Evolutionary conservation across 176 grass and related monocot species (phyloP), one percentile per base, ranked within the genome.

Genomic region (Bothriochloa decipiens): DNA sequence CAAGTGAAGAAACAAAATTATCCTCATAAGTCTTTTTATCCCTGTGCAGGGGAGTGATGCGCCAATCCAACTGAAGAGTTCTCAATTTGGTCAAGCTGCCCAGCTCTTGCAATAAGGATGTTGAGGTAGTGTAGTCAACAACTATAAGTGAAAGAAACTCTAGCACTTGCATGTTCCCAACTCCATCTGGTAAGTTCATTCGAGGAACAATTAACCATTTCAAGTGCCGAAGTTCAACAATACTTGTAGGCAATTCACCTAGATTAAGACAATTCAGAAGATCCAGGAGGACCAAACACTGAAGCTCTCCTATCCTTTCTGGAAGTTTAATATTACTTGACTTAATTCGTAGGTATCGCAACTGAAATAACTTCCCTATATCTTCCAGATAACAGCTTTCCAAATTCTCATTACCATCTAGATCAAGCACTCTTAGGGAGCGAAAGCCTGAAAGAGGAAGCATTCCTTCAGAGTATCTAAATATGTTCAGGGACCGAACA

Each of bases 401-500:
- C 66, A 91, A 76, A 65, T 88, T 32, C 25, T 76, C 77, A 27
- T 70, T 85, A 5, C 81, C 71, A 58, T 91, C 81, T 12, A 91
- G 42, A 89, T 89, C 78, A 67, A 92, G 79, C n/a, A 92, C 65
- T 70, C 86, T 85, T 18, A 92, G 41, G 1, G 71, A 25, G 0
- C 1, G 10, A 28, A 86, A 89, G 7, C 63, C 16, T 2, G 60
- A 82, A 76, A 88, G 74, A 78, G 70, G 55, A 74, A 40, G 72
- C 57, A 92, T 85, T 73, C 62, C 14, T 69, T 68, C 45, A 46
- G 43, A 61, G 18, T 86, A 83, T 58, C 72, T 55, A 68, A 86
- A 89, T 47, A 85, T 74, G 58, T 52, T 36, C 22, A 92, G 49
- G 11, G 90, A 85, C n/a, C 90, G 78, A 71, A 85, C 78, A 89